Evolutionary conservation across 768 basidiomycete species (phyloP).

Genomic region (Rhodotorula graminis): DNA sequence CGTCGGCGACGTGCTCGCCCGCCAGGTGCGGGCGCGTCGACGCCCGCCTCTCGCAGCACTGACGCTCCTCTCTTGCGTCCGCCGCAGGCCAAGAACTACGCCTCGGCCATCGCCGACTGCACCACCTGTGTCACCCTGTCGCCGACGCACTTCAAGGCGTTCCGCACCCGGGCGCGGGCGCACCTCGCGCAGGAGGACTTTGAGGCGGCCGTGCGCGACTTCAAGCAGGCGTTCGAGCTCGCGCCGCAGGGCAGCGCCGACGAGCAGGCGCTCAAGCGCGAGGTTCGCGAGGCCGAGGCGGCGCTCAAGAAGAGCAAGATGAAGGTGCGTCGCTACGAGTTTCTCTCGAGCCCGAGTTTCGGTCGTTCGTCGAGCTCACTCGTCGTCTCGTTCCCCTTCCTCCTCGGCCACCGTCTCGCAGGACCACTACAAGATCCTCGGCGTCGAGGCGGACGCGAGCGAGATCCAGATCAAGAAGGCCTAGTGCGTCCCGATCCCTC

Average conservation of each 20-base stretch:
- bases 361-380: too few relatives aligned
- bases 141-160: conserved; percentile 72
- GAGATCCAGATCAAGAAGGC: conserved; percentile 62
- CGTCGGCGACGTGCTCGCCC: not conserved
- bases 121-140: conserved; percentile 61
- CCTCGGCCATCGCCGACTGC: conserved; percentile 68
- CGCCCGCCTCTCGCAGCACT: not conserved
- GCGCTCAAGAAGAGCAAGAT: conserved; percentile 80
- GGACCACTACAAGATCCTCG: conserved; percentile 43
- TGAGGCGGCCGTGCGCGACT: conserved; percentile 67
- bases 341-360: too few relatives aligned
- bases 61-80: not conserved
- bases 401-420: not conserved
- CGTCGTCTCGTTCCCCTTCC: too few relatives aligned
- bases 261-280: conserved; percentile 58
- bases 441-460: conserved; percentile 47
- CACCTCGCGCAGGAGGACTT: conserved; percentile 68
- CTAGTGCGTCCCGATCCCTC: conserved; percentile 49
- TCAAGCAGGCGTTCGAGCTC: conserved; percentile 71
- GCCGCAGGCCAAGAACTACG: conserved; percentile 58
- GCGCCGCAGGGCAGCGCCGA: conserved; percentile 58
- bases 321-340: conserved; percentile 63
- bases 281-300: conserved; percentile 75
- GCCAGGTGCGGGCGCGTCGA: too few relatives aligned
- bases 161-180: conserved; percentile 78